Percentiles rank a stretch among this genome's conserved stretches.
Evolutionary conservation across 2,329 filamentous ascomycete genomes (phyloP).

Genomic region (Chrysosporium keratinophilum): DNA sequence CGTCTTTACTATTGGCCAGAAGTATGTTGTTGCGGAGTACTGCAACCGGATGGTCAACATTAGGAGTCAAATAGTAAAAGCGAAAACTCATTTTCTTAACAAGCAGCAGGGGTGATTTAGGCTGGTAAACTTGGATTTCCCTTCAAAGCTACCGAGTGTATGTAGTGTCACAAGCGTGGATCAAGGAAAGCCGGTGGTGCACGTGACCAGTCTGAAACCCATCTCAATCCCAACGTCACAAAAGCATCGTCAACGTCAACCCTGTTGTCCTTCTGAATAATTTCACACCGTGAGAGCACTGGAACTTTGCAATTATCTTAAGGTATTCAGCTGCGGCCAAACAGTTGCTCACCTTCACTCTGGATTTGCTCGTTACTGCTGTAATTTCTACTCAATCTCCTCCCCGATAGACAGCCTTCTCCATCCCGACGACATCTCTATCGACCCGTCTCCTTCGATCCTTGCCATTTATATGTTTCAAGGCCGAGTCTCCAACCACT

Average conservation of each 20-base stretch:
- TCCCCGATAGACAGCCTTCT: too few relatives aligned
- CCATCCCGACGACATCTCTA: too few relatives aligned
- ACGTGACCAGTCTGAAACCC: conserved; percentile 3
- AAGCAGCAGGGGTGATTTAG: too few relatives aligned
- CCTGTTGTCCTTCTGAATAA: conserved; percentile 1
- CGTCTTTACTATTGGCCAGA: too few relatives aligned
- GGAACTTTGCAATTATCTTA: neutral
- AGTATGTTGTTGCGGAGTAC: too few relatives aligned
- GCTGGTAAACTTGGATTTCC: neutral
- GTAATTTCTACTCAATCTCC: too few relatives aligned
- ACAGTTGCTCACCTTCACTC: too few relatives aligned
- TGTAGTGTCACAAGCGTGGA: neutral
- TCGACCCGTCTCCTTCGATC: neutral
- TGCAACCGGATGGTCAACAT: too few relatives aligned
- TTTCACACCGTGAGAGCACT: neutral
- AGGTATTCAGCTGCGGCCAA: neutral
- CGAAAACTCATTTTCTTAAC: too few relatives aligned
- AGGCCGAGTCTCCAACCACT: conserved; percentile 5
- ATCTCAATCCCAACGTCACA: conserved; percentile 10
- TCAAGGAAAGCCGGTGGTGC: neutral
- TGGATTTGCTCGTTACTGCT: too few relatives aligned
- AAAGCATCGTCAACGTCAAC: conserved; percentile 5
- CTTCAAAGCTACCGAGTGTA: neutral
- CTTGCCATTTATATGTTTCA: conserved; percentile 3
- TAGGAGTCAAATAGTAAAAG: too few relatives aligned